Evolutionary conservation across 306 rosid species (phyloP).

Genomic region (Inga oerstediana): DNA sequence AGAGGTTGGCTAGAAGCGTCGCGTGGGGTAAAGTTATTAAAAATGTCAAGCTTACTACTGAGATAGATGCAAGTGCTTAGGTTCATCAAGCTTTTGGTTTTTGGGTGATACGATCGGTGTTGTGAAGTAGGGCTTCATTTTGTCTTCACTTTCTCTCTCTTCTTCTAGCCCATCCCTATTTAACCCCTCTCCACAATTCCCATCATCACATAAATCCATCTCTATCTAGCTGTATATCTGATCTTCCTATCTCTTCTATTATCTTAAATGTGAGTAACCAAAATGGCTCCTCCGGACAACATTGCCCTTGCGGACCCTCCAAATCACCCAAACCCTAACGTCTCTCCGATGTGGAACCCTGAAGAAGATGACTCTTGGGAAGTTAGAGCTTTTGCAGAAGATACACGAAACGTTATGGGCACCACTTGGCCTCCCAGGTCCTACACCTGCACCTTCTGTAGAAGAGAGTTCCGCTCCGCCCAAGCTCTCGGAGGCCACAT

Average conservation of each 20-base stretch:
- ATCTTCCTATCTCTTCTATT: neutral
- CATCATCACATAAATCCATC: conserved; percentile 30
- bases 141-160: conserved; percentile 44
- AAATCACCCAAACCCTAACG: conserved; percentile 54
- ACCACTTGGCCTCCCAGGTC: conserved; percentile 97
- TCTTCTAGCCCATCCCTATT: conserved; percentile 43
- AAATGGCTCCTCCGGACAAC: conserved; percentile 62
- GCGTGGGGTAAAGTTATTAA: conserved; percentile 5
- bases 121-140: conserved; percentile 48
- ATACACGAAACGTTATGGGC: conserved; percentile 74
- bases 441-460: conserved; percentile 82
- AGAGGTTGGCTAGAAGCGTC: neutral
- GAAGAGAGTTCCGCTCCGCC: conserved; percentile 87
- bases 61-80: conserved; percentile 55
- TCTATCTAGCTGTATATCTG: neutral
- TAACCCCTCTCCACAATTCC: conserved; percentile 39
- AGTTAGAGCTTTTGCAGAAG: conserved; percentile 87
- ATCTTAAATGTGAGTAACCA: conserved; percentile 66
- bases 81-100: conserved; percentile 38
- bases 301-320: conserved; percentile 41
- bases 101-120: conserved; percentile 73
- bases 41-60: conserved; percentile 35
- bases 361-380: conserved; percentile 90
- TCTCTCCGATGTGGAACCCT: conserved; percentile 72
- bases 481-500: conserved; percentile 99